Evolutionary conservation across 352 stramenopile species (phyloP).

Genomic region (Peronospora belbahrii): DNA sequence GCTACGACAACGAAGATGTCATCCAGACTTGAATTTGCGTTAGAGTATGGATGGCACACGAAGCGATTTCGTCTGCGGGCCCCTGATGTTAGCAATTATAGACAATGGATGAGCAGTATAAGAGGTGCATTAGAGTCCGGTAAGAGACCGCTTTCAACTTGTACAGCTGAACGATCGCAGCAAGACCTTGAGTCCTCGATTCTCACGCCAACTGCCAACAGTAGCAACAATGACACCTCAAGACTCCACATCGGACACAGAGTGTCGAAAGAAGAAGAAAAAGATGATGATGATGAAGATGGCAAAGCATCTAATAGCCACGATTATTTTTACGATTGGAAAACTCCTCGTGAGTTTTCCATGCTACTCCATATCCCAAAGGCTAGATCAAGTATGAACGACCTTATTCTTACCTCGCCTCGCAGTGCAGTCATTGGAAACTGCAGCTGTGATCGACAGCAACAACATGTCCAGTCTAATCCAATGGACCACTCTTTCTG

Average conservation of each 20-base stretch:
- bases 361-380: slow-evolving; percentile 3
- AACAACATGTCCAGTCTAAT: not conserved
- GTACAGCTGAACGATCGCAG: not conserved
- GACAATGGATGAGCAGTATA: slow-evolving; percentile 20
- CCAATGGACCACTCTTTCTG: slow-evolving; percentile 1
- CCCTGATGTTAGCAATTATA: slow-evolving; percentile 17
- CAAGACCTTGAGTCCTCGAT: slow-evolving; percentile 19
- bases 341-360: slow-evolving; percentile 12
- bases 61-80: slow-evolving; percentile 21
- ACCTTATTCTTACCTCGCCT: not conserved
- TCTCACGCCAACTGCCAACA: slow-evolving; percentile 23
- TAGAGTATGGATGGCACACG: slow-evolving; percentile 27
- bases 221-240: slow-evolving; percentile 13
- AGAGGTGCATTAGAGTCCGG: slow-evolving; percentile 21
- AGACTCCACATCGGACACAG: slow-evolving; percentile 6
- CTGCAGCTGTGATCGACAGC: slow-evolving; percentile 3
- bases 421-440: slow-evolving; percentile 21
- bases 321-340: not conserved
- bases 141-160: slow-evolving; percentile 16
- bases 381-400: not conserved
- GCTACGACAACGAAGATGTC: slow-evolving; percentile 11
- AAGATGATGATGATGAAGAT: not conserved
- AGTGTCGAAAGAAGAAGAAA: slow-evolving; percentile 5
- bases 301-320: not conserved
- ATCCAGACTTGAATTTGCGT: slow-evolving; percentile 18